These are phyloP conservation scores for Austroboletus eburneus DNA, from an alignment of 768 basidiomycete species.

Conservation along the genomic window DNA sequence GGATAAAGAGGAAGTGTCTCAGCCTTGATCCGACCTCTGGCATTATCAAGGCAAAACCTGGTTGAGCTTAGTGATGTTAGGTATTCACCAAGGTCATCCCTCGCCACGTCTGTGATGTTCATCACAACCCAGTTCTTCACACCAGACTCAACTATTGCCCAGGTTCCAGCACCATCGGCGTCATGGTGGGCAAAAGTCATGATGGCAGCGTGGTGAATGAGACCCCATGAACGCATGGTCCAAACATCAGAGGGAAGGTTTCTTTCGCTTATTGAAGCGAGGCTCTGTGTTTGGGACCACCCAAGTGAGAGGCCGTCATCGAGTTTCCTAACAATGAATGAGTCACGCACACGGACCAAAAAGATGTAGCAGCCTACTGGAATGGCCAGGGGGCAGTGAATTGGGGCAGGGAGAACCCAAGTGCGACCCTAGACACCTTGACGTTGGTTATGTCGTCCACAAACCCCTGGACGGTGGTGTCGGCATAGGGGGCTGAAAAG, in stretches of 20 bases:
- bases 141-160: neutral
- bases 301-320: neutral
- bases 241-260: neutral
- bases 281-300: neutral
- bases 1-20: neutral
- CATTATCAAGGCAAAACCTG: too few relatives aligned
- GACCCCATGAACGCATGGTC: neutral
- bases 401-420: neutral
- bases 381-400: neutral
- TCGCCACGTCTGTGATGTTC: too few relatives aligned
- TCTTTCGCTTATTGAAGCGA: rapidly evolving
- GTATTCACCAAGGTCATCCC: too few relatives aligned
- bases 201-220: neutral
- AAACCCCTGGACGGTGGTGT: neutral
- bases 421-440: neutral
- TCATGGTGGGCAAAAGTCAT: neutral
- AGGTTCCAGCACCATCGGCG: neutral
- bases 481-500: neutral
- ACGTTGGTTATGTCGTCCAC: neutral
- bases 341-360: neutral
- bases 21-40: neutral
- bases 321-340: neutral
- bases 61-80: too few relatives aligned
- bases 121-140: neutral
- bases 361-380: neutral